Evolutionary conservation across 202 grass and related monocot species (phyloP).

Genomic region (Tripidium arundinaceum): DNA sequence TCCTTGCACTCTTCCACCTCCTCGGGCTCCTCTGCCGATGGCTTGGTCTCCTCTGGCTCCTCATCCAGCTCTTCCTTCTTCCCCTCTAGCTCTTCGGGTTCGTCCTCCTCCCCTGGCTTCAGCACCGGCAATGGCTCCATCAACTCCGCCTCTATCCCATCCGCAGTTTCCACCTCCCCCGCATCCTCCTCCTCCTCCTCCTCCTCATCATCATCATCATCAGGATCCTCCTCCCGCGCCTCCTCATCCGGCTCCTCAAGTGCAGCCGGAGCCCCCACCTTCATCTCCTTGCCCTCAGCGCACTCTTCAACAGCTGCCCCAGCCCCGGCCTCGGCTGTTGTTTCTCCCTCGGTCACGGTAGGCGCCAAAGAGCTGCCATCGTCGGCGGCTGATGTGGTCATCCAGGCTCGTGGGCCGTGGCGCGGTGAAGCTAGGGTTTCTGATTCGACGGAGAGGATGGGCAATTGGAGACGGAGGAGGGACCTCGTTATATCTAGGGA

Average conservation of each 20-base stretch:
- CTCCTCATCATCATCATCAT: neutral
- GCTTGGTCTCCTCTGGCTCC: neutral
- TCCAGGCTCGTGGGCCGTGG: neutral
- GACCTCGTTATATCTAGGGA: too few species aligned
- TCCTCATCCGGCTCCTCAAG: constrained; percentile 4
- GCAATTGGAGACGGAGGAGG: neutral
- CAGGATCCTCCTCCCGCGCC: neutral
- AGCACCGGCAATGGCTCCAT: neutral
- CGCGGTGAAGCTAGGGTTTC: constrained; percentile 3
- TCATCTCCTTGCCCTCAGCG: neutral
- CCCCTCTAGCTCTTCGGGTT: neutral
- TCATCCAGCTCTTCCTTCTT: neutral
- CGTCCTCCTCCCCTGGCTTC: constrained; percentile 6
- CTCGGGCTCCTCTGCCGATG: constrained; percentile 11
- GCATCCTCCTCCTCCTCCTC: neutral
- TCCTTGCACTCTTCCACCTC: neutral
- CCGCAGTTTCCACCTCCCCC: neutral
- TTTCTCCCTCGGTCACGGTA: neutral
- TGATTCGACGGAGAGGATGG: neutral
- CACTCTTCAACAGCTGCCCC: constrained; percentile 11
- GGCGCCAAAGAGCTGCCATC: neutral
- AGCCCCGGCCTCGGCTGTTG: neutral
- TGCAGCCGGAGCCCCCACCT: neutral
- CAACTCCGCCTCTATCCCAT: neutral
- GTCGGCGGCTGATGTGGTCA: neutral